Base-by-base conservation (phyloP, 2,329 filamentous ascomycete species). In the Calonectria pseudoturangicola region DNA sequence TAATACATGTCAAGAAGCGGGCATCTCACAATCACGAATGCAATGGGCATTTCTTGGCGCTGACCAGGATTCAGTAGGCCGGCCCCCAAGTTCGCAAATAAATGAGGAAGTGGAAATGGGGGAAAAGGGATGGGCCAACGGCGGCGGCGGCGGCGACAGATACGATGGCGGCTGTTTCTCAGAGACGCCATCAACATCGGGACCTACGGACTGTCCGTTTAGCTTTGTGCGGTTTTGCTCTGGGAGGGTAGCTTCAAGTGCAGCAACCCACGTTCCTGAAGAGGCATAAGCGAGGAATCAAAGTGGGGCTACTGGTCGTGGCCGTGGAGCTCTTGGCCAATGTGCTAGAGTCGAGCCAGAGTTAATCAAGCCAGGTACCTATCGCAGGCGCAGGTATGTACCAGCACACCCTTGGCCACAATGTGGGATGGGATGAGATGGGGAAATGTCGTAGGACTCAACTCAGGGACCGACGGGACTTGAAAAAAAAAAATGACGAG, bases 251-350 rank as follows among this genome's bases (percentile, higher is more conserved):
- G 51, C 54, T 56, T 66, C 43, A 60, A 66, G 39, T 71, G 72
- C 74, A 75, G 70, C 48, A 73, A 73, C 73, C 76, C 72, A 75
- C 70, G 75, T 79, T 78, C 75, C 78, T 78, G 72, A 76, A 78
- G 67, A 64, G 72, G 73, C 21, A 66, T 68, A 78, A 79, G 78
- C 78, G 77, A 77, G 76, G 73, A 78, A 74, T 74, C 65, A 33
- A 36, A 68, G 75, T 79, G 78, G 78, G 68, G 71, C 72, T 71
- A 70, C 71, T 72, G 73, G 71, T 68, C 51, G 43, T 69, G 64
- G 39, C 12, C 51, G 28, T 65, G 68, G 60, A 64, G 54, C 68
- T 48, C 47, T 56, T 68, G 63, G 64, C 69, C 69, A 63, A 48
- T 50, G 48, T 72, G 65, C 56, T 64, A 64, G 66, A 66, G 66